A percentile compares a stretch with the other conserved stretches of the same genome.
Evolutionary conservation across 2,329 filamentous ascomycete species (phyloP).

Genomic region (Massarina eburnea): DNA sequence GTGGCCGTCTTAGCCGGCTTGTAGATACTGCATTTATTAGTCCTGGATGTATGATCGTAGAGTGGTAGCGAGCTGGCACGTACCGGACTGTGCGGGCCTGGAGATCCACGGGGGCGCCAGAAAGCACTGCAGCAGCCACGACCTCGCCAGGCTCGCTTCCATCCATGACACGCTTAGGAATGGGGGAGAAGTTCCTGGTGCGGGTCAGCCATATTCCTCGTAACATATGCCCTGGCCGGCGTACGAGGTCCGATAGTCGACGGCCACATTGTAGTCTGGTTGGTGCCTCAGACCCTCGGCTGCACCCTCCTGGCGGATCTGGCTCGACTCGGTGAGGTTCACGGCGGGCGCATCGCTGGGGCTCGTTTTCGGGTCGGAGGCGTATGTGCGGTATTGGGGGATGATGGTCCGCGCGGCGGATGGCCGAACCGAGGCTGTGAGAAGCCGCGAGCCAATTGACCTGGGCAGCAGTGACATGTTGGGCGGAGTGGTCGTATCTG

Average conservation of each 20-base stretch:
- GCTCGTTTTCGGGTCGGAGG: slow-evolving; percentile 35
- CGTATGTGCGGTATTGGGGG: slow-evolving; percentile 36
- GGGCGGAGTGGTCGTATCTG: slow-evolving; percentile 18
- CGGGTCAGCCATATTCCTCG: slow-evolving; percentile 22
- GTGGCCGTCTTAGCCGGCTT: slow-evolving; percentile 90
- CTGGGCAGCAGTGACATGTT: slow-evolving; percentile 44
- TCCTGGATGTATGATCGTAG: background rate
- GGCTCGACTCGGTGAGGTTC: slow-evolving; percentile 45
- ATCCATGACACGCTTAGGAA: slow-evolving; percentile 86
- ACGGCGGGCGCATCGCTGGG: slow-evolving; percentile 41
- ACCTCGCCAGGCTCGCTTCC: slow-evolving; percentile 78
- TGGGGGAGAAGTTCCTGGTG: slow-evolving; percentile 80
- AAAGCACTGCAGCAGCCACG: slow-evolving; percentile 81
- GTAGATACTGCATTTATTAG: slow-evolving; percentile 70
- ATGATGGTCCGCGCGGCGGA: slow-evolving; percentile 22
- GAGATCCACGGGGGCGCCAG: slow-evolving; percentile 89
- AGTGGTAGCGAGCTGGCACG: slow-evolving; percentile 20
- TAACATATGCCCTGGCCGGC: slow-evolving; percentile 29
- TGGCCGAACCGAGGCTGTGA: slow-evolving; percentile 37
- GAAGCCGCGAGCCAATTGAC: slow-evolving; percentile 46
- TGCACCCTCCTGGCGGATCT: slow-evolving; percentile 55
- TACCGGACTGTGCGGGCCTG: slow-evolving; percentile 94
- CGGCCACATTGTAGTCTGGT: slow-evolving; percentile 77
- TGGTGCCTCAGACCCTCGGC: slow-evolving; percentile 63
- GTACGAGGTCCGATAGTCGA: slow-evolving; percentile 91